Evolutionary conservation across 2,329 filamentous ascomycete species (phyloP).

Genomic region (Colletotrichum spinosum): DNA sequence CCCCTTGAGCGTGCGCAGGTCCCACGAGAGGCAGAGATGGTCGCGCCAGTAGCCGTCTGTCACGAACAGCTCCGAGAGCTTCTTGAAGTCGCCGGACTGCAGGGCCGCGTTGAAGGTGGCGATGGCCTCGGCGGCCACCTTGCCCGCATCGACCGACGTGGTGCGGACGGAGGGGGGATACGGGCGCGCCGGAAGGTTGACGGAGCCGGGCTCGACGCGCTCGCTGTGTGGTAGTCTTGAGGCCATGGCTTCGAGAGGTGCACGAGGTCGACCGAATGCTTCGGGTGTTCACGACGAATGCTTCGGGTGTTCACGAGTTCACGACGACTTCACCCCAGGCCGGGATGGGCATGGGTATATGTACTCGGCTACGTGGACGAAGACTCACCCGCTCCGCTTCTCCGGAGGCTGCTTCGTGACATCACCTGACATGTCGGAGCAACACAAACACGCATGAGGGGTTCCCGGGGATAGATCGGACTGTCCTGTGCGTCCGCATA

Average conservation of each 20-base stretch:
- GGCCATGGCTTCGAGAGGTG: slow-evolving; percentile 18
- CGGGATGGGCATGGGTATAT: slow-evolving; percentile 2
- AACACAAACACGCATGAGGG: slow-evolving; percentile 15
- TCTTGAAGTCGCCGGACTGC: slow-evolving; percentile 46
- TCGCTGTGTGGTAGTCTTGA: slow-evolving; percentile 16
- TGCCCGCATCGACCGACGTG: slow-evolving; percentile 46
- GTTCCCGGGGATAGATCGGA: slow-evolving; percentile 31
- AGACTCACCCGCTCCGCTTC: slow-evolving; percentile 16
- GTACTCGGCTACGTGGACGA: not conserved
- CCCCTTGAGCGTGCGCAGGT: slow-evolving; percentile 59
- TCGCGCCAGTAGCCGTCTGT: slow-evolving; percentile 68
- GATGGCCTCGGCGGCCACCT: slow-evolving; percentile 53
- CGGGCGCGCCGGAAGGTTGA: slow-evolving; percentile 62
- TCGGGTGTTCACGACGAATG: not conserved
- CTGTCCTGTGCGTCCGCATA: slow-evolving; percentile 8
- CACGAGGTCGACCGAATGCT: not conserved
- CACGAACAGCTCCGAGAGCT: slow-evolving; percentile 53
- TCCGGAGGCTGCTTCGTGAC: slow-evolving; percentile 27
- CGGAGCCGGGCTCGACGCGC: slow-evolving; percentile 58
- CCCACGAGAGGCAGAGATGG: slow-evolving; percentile 67
- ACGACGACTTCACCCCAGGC: not conserved
- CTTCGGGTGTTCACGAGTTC: no score
- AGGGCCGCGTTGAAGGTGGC: slow-evolving; percentile 55
- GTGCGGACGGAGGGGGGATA: slow-evolving; percentile 50
- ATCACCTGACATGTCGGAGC: slow-evolving; percentile 22